Evolutionary conservation across 371 early-diverging fungal species (phyloP).

Genomic region (Basidiobolus heterosporus): DNA sequence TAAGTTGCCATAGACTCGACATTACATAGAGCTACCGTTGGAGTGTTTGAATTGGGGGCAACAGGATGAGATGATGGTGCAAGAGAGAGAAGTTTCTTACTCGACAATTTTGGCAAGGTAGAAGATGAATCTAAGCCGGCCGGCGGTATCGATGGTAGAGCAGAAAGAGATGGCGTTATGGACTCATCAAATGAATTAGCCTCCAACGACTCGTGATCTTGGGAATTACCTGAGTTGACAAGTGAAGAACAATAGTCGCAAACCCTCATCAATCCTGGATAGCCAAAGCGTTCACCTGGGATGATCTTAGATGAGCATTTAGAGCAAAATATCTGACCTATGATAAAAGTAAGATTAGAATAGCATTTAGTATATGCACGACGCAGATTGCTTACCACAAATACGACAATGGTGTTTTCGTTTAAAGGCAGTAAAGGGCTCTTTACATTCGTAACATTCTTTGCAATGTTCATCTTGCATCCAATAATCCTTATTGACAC

Average conservation of each 20-base stretch:
- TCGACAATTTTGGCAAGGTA: too few relatives aligned
- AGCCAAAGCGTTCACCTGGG: slow-evolving; percentile 47
- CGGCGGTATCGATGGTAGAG: too few relatives aligned
- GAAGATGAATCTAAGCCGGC: too few relatives aligned
- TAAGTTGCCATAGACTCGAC: not conserved
- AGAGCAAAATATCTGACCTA: slow-evolving; percentile 65
- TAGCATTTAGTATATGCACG: not conserved
- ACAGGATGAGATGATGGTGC: too few relatives aligned
- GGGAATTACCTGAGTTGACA: too few relatives aligned
- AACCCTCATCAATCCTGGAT: slow-evolving; percentile 54
- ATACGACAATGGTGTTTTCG: slow-evolving; percentile 68
- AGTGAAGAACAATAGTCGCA: slow-evolving; percentile 47
- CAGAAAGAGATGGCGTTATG: too few relatives aligned
- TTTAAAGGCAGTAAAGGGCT: slow-evolving; percentile 40
- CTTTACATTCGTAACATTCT: slow-evolving; percentile 60
- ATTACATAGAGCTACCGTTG: too few relatives aligned
- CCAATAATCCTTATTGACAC: slow-evolving; percentile 51
- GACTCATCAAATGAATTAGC: too few relatives aligned
- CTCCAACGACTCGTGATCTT: too few relatives aligned
- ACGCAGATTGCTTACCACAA: slow-evolving; percentile 33
- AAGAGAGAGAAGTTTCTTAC: too few relatives aligned
- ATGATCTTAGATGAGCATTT: slow-evolving; percentile 63
- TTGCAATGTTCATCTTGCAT: slow-evolving; percentile 64
- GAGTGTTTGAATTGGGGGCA: too few relatives aligned
- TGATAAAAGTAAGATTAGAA: not conserved